Evolutionary conservation across 257 asterid genomes (phyloP).

Genomic region (Plantago ovata): DNA sequence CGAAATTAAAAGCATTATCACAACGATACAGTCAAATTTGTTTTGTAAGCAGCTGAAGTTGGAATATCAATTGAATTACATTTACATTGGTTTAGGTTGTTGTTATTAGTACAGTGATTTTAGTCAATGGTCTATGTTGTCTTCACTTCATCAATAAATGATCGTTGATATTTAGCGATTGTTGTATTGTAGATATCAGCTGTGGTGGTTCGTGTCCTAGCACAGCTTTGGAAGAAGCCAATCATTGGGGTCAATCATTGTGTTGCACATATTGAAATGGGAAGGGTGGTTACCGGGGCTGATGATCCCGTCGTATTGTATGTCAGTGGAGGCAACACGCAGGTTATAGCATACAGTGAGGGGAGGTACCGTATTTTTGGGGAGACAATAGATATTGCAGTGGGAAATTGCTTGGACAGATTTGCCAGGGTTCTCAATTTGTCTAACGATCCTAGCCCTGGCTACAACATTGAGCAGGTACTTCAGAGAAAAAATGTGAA

Average conservation of each 20-base stretch:
- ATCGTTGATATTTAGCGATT: background rate
- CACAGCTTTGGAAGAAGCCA: constrained; percentile 94
- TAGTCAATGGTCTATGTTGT: too few species aligned
- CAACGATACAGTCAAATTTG: too few species aligned
- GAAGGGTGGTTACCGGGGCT: constrained; percentile 85
- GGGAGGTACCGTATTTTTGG: constrained; percentile 90
- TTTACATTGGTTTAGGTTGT: too few species aligned
- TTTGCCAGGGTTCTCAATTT: constrained; percentile 93
- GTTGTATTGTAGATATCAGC: constrained; percentile 68
- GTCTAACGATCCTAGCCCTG: constrained; percentile 97
- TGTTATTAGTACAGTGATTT: too few species aligned
- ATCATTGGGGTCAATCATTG: constrained; percentile 90
- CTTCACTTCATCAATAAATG: too few species aligned
- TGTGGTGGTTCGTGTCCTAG: constrained; percentile 70
- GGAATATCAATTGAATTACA: too few species aligned
- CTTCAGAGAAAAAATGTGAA: background rate
- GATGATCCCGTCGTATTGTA: constrained; percentile 88
- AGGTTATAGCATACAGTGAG: constrained; percentile 90
- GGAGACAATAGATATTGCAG: constrained; percentile 91
- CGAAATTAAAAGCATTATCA: too few species aligned
- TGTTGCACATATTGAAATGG: constrained; percentile 97
- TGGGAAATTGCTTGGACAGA: constrained; percentile 94
- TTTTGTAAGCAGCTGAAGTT: too few species aligned
- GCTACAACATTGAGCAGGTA: constrained; percentile 98
- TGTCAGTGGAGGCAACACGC: constrained; percentile 97